phyloP scores from a whole-genome alignment of 345 rosid species.

The Lumnitzera littorea region DNA sequence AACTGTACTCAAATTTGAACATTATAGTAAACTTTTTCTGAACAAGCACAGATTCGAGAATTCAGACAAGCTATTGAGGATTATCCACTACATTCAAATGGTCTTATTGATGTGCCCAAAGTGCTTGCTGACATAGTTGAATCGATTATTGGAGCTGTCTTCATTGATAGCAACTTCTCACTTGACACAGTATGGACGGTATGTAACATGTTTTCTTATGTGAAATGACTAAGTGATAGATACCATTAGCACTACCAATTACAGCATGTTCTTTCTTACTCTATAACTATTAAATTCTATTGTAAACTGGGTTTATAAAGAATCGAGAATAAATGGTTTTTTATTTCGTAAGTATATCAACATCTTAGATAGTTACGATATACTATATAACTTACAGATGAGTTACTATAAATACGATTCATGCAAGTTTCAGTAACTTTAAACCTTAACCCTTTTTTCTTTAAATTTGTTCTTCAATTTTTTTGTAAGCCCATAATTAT shows the following conservation, averaged over 20 bases:
- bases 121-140: conserved; percentile 58
- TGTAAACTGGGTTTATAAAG: too few relatives aligned
- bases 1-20: neutral
- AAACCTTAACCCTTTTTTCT: neutral
- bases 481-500: neutral
- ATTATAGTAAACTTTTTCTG: neutral
- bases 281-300: too few relatives aligned
- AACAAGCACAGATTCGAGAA: conserved; percentile 27
- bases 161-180: conserved; percentile 28
- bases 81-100: conserved; percentile 52
- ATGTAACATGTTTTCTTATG: neutral
- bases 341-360: too few relatives aligned
- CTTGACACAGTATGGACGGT: conserved; percentile 46
- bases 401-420: too few relatives aligned
- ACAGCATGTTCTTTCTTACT: too few relatives aligned
- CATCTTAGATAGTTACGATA: too few relatives aligned
- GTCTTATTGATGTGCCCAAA: conserved; percentile 46
- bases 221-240: too few relatives aligned
- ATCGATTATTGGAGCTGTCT: conserved; percentile 49
- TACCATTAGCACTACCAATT: too few relatives aligned
- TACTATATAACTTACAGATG: too few relatives aligned
- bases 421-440: too few relatives aligned
- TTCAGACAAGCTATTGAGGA: conserved; percentile 32
- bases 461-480: neutral
- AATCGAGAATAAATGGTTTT: too few relatives aligned